Evolutionary conservation across 345 rosid species (phyloP).

Genomic region (Brassica rapa): DNA sequence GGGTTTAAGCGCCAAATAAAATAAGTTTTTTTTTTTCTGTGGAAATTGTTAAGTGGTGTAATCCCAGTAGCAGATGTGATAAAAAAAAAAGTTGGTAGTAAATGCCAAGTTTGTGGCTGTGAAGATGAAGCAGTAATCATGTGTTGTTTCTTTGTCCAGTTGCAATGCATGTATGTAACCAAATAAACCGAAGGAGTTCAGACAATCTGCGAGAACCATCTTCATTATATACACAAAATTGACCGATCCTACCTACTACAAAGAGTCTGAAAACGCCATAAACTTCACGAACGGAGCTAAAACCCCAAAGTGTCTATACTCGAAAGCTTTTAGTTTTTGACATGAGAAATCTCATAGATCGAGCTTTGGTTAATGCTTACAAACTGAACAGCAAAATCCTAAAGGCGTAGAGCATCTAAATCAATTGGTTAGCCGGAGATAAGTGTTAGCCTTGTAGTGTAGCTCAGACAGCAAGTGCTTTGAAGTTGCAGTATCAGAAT

Average conservation of each 20-base stretch:
- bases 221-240: neutral
- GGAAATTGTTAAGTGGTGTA: too few species aligned
- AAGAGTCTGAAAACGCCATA: neutral
- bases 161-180: neutral
- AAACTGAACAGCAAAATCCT: too few species aligned
- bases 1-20: too few species aligned
- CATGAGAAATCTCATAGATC: constrained; percentile 5
- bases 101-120: too few species aligned
- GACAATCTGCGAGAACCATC: neutral
- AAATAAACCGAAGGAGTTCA: neutral
- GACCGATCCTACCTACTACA: neutral
- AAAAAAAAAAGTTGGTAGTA: too few species aligned
- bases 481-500: constrained; percentile 17
- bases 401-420: neutral
- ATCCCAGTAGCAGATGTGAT: too few species aligned
- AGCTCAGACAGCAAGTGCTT: constrained; percentile 43
- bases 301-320: neutral
- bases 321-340: neutral
- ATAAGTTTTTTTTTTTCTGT: too few species aligned
- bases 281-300: neutral
- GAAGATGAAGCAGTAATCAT: too few species aligned
- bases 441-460: constrained; percentile 52
- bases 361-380: neutral
- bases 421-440: constrained; percentile 41
- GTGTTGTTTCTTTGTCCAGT: too few species aligned